These are phyloP conservation scores for Boletales sp. DNA, from an alignment of 768 basidiomycete species.

Conservation along the genomic window DNA sequence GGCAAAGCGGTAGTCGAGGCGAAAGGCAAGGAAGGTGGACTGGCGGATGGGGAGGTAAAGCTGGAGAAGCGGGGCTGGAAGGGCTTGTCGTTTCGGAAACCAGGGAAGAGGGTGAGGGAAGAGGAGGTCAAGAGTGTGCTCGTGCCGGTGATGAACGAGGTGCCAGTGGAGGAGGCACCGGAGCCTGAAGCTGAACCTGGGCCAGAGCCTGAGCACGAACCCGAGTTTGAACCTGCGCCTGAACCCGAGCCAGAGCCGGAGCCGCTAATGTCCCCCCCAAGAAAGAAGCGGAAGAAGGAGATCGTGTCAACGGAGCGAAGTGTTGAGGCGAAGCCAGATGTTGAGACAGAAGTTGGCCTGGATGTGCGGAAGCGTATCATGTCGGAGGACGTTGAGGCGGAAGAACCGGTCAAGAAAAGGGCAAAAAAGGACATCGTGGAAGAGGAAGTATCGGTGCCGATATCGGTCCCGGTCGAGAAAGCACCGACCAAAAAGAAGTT, in stretches of 20 bases:
- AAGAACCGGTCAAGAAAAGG: slow-evolving; percentile 27
- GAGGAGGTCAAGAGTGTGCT: slow-evolving; percentile 27
- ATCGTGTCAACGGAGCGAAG: slow-evolving; percentile 31
- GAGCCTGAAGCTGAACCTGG: slow-evolving; percentile 33
- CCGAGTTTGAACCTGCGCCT: slow-evolving; percentile 32
- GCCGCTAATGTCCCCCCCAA: slow-evolving; percentile 42
- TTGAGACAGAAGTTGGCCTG: slow-evolving; percentile 41
- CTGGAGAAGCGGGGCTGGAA: slow-evolving; percentile 43
- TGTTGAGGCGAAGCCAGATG: slow-evolving; percentile 58
- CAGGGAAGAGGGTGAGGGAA: slow-evolving; percentile 37
- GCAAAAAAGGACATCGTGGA: slow-evolving; percentile 32
- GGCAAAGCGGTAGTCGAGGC: slow-evolving; percentile 26
- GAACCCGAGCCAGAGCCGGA: slow-evolving; percentile 33
- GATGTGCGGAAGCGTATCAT: slow-evolving; percentile 43
- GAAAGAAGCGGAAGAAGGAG: slow-evolving; percentile 59
- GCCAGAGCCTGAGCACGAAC: too few relatives aligned
- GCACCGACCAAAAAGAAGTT: slow-evolving; percentile 38
- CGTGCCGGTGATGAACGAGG: slow-evolving; percentile 20
- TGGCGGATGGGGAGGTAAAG: slow-evolving; percentile 41
- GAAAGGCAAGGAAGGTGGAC: slow-evolving; percentile 22
- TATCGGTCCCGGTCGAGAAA: slow-evolving; percentile 24
- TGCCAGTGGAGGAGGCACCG: slow-evolving; percentile 24
- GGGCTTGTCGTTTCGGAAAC: slow-evolving; percentile 44
- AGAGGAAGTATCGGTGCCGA: slow-evolving; percentile 32
- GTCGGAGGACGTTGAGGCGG: slow-evolving; percentile 39